Percentiles rank a stretch among this genome's conserved stretches.
Conservation (phyloP, 2,329 filamentous ascomycete genomes). For the Atkinsonella hypoxylon region DNA sequence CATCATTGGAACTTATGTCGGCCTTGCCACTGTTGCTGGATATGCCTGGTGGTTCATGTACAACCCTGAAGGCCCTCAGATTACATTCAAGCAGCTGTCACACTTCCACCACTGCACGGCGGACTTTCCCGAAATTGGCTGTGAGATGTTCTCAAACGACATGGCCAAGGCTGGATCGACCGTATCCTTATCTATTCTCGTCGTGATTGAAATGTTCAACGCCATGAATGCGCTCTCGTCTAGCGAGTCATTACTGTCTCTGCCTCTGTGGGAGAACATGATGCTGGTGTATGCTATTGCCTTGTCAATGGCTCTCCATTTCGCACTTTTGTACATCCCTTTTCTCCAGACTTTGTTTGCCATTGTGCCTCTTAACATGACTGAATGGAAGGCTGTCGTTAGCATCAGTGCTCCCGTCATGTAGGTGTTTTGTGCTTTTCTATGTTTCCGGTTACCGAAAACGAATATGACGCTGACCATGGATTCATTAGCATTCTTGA, state of each 20-base stretch:
- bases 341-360: conserved; percentile 82
- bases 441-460: background rate
- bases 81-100: conserved; percentile 76
- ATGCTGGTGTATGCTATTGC: conserved; percentile 92
- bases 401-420: conserved; percentile 84
- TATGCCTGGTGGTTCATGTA: conserved; percentile 99
- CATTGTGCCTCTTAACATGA: conserved; percentile 74
- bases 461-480: conserved; percentile 7
- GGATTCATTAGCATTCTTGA: conserved; percentile 53
- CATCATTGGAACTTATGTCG: conserved; percentile 91
- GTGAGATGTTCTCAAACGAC: conserved; percentile 78
- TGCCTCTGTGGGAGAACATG: conserved; percentile 98
- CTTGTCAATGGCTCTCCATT: conserved; percentile 89
- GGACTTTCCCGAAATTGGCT: conserved; percentile 80
- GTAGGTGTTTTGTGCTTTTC: conserved; percentile 42
- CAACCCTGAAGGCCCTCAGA: conserved; percentile 79
- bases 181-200: conserved; percentile 79
- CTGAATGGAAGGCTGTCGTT: conserved; percentile 87
- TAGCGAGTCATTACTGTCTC: conserved; percentile 82
- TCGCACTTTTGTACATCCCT: conserved; percentile 83
- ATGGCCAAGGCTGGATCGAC: conserved; percentile 86
- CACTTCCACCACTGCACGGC: conserved; percentile 90
- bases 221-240: conserved; percentile 96
- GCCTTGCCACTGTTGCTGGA: conserved; percentile 84
- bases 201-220: conserved; percentile 99